Conservation (phyloP, 768 basidiomycete species). For the Rhodotorula diobovata region DNA sequence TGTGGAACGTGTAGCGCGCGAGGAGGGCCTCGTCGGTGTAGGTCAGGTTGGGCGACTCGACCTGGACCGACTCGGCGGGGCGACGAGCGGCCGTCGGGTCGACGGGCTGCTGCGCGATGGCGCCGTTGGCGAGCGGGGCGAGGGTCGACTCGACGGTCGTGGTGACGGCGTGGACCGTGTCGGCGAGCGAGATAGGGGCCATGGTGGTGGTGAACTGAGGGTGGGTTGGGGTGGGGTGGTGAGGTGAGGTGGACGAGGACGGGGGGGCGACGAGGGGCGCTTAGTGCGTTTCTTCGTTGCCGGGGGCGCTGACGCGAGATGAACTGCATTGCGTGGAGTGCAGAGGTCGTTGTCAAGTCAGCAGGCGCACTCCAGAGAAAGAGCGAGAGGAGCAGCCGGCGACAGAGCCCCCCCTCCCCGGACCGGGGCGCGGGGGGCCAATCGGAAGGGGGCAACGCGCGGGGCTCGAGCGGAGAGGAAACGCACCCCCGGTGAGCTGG, state of each 20-base stretch:
- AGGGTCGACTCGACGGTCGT: neutral
- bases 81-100: conserved; percentile 83
- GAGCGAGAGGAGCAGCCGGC: no score
- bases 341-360: no score
- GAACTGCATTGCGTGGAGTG: neutral
- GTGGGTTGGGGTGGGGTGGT: conserved; percentile 7
- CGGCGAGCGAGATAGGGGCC: conserved; percentile 31
- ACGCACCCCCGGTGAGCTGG: conserved; percentile 1
- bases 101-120: conserved; percentile 46
- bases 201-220: conserved; percentile 8
- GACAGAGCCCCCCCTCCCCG: neutral
- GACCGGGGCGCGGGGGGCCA: neutral
- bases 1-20: conserved; percentile 74
- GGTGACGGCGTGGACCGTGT: neutral
- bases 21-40: conserved; percentile 81
- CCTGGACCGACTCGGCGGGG: conserved; percentile 62
- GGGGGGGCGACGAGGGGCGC: neutral
- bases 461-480: neutral
- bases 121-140: neutral
- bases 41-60: conserved; percentile 72
- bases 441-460: neutral
- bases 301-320: conserved; percentile 5
- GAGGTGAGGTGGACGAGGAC: no score
- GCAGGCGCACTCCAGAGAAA: neutral
- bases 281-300: conserved; percentile 15